Percentiles rank a stretch among this genome's conserved stretches.
Conservation (phyloP, 139 green algal species). For the Auxenochlorella pyrenoidosa region DNA sequence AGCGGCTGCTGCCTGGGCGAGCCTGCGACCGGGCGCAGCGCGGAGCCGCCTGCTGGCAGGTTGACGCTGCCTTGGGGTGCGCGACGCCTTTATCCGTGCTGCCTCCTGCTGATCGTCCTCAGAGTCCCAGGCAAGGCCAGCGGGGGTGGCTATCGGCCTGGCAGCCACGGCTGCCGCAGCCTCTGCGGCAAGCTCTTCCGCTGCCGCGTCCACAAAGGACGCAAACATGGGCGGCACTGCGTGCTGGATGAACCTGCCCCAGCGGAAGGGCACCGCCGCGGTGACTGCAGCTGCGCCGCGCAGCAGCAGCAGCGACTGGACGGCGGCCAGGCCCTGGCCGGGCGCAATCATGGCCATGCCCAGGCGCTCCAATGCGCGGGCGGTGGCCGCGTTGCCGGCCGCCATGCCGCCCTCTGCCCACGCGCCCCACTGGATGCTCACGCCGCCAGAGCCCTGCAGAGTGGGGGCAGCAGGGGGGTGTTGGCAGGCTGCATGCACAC, state of each 20-base stretch:
- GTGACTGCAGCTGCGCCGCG: conserved; percentile 8
- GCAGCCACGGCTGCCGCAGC: not conserved
- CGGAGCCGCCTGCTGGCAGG: not conserved
- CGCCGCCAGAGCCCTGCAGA: conserved; percentile 13
- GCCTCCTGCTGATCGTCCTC: not conserved
- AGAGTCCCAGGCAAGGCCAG: not conserved
- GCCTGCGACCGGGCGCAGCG: not conserved
- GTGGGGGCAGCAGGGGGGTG: not conserved
- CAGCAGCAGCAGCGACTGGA: conserved; percentile 49
- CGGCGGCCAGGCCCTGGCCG: conserved; percentile 42
- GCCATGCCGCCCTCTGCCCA: conserved; percentile 91
- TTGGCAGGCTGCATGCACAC: not conserved
- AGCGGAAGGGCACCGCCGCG: conserved; percentile 46
- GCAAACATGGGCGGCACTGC: conserved; percentile 41
- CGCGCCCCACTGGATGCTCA: conserved; percentile 88
- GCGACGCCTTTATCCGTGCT: not conserved
- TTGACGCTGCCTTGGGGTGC: not conserved
- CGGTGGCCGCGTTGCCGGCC: conserved; percentile 52
- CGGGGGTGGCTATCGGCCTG: not conserved
- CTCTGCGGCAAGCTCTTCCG: conserved; percentile 25
- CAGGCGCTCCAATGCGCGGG: conserved; percentile 67
- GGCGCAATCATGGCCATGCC: conserved; percentile 73
- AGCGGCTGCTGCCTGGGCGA: not conserved
- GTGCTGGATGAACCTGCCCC: conserved; percentile 45
- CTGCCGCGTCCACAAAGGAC: conserved; percentile 24